Conservation (phyloP, 371 early-diverging fungal genomes). For the Catenaria anguillulae region DNA sequence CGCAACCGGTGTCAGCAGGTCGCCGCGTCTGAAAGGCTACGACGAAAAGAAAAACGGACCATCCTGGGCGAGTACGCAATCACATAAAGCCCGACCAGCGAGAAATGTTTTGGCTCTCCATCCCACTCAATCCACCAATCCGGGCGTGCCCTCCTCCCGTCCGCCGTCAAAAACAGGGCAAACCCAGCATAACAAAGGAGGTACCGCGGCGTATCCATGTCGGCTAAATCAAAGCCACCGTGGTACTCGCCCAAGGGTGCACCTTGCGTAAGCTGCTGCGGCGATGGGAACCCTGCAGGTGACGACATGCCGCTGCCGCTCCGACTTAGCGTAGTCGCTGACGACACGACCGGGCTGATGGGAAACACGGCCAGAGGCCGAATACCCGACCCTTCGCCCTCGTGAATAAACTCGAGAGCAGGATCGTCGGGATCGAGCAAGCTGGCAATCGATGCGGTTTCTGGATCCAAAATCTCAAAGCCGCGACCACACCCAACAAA, state of each 20-base stretch:
- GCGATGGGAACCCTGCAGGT: too few species aligned
- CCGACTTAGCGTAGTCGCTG: too few species aligned
- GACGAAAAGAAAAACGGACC: too few species aligned
- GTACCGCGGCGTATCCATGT: constrained; percentile 11
- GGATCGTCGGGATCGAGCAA: constrained; percentile 67
- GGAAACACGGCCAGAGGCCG: constrained; percentile 68
- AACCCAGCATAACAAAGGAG: constrained; percentile 21
- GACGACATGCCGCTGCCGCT: too few species aligned
- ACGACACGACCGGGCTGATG: constrained; percentile 17
- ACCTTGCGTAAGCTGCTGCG: too few species aligned
- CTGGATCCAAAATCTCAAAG: constrained; percentile 77
- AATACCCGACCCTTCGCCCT: constrained; percentile 23
- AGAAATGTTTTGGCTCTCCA: constrained; percentile 1
- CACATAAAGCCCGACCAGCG: constrained; percentile 6
- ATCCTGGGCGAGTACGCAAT: constrained; percentile 8
- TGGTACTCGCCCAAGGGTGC: too few species aligned
- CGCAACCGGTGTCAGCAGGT: too few species aligned
- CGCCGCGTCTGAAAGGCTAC: too few species aligned
- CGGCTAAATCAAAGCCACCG: background rate
- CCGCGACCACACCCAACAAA: constrained; percentile 73
- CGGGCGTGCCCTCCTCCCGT: constrained; percentile 20
- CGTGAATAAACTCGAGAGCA: constrained; percentile 62
- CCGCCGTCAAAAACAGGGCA: constrained; percentile 24
- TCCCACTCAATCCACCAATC: constrained; percentile 12
- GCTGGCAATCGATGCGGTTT: constrained; percentile 35